phyloP scores from a whole-genome alignment of 306 rosid genomes.

The Macrotyloma uniflorum region DNA sequence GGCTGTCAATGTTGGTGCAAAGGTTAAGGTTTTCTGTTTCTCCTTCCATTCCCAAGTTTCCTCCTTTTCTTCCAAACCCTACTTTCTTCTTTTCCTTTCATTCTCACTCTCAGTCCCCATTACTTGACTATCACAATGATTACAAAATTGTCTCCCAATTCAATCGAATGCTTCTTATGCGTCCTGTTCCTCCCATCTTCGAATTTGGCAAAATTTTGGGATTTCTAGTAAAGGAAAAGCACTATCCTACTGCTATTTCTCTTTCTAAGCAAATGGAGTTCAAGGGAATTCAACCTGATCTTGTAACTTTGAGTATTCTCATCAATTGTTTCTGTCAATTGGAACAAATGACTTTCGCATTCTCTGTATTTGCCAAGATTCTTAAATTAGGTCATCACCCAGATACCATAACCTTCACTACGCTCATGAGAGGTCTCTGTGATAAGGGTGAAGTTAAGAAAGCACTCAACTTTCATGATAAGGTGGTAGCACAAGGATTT shows the following conservation, averaged over 20 bases:
- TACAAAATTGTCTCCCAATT: background rate
- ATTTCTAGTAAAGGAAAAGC: background rate
- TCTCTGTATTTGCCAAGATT: slow-evolving; percentile 1
- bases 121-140: too few species aligned
- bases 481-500: background rate
- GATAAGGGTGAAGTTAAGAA: background rate
- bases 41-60: too few species aligned
- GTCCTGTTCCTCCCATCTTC: background rate
- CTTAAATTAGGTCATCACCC: slow-evolving; percentile 6
- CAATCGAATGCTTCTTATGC: background rate
- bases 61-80: too few species aligned
- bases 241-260: background rate
- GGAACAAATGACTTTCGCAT: background rate
- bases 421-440: background rate
- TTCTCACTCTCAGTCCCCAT: background rate
- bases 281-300: background rate
- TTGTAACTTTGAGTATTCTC: background rate
- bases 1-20: too few species aligned
- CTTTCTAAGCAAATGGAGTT: background rate
- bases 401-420: background rate
- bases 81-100: background rate
- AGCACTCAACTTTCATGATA: slow-evolving; percentile 17
- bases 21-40: too few species aligned
- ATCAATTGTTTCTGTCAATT: slow-evolving; percentile 14
- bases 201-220: slow-evolving; percentile 1